phyloP scores from a whole-genome alignment of 805 yeast genomes.

The Teunomyces funiuensis region DNA sequence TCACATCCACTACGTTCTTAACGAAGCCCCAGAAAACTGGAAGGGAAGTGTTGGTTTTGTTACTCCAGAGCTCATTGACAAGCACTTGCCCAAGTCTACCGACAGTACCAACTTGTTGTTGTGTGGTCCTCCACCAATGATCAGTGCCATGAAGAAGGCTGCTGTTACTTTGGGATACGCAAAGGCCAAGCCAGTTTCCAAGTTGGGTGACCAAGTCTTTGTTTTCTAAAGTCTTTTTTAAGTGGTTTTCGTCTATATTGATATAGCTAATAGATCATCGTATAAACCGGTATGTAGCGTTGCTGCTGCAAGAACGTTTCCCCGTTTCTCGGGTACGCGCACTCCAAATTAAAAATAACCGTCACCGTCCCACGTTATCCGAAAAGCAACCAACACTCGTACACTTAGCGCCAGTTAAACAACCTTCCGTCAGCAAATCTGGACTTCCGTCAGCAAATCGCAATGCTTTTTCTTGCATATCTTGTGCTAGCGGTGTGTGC shows the following conservation, averaged over 20 bases:
- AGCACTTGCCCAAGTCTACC: conserved; percentile 60
- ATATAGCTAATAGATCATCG: background rate
- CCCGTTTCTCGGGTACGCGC: background rate
- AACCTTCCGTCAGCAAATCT: no score
- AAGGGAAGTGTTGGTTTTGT: conserved; percentile 76
- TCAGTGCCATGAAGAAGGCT: conserved; percentile 77
- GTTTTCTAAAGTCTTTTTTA: conserved; percentile 54
- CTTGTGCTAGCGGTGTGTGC: background rate
- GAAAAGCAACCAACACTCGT: background rate
- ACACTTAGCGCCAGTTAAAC: no score
- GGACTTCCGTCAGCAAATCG: no score
- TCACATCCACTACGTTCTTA: conserved; percentile 70
- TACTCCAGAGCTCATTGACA: conserved; percentile 68
- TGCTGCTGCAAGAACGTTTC: background rate
- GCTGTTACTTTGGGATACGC: conserved; percentile 71
- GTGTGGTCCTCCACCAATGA: conserved; percentile 96
- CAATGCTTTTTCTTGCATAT: background rate
- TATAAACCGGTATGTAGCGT: background rate
- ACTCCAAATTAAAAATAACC: background rate
- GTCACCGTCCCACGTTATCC: background rate
- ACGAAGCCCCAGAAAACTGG: conserved; percentile 74
- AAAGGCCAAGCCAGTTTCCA: conserved; percentile 86
- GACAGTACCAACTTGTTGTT: conserved; percentile 68
- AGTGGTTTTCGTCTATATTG: conserved; percentile 8
- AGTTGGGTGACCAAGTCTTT: conserved; percentile 87